A percentile compares a stretch with the other conserved stretches of the same genome.
Evolutionary conservation across 805 yeast species (phyloP).

Genomic region (Cyberlindnera amylophila): DNA sequence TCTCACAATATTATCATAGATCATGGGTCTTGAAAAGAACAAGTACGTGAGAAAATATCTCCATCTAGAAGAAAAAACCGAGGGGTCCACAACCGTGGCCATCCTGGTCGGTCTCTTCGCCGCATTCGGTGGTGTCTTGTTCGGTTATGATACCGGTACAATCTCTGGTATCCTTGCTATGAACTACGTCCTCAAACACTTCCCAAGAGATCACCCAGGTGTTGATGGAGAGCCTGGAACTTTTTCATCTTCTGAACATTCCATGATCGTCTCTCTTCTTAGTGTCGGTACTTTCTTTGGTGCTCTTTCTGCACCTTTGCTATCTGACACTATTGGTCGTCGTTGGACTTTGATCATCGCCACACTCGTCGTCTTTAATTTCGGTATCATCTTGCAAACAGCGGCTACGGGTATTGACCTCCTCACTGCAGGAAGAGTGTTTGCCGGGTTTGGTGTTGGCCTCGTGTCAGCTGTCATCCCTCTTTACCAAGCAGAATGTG

Average conservation of each 20-base stretch:
- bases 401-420: slow-evolving; percentile 43
- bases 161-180: slow-evolving; percentile 64
- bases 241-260: slow-evolving; percentile 46
- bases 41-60: slow-evolving; percentile 1
- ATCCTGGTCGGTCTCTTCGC: slow-evolving; percentile 55
- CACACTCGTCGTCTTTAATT: slow-evolving; percentile 43
- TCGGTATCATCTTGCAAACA: slow-evolving; percentile 50
- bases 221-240: slow-evolving; percentile 32
- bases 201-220: slow-evolving; percentile 34
- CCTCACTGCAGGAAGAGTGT: slow-evolving; percentile 59
- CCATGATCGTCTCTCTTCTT: slow-evolving; percentile 63
- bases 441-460: slow-evolving; percentile 74
- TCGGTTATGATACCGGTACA: slow-evolving; percentile 67
- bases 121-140: slow-evolving; percentile 62
- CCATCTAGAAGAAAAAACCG: slow-evolving; percentile 42
- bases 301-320: slow-evolving; percentile 56
- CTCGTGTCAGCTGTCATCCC: slow-evolving; percentile 69
- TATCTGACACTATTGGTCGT: slow-evolving; percentile 54
- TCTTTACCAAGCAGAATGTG: slow-evolving; percentile 73
- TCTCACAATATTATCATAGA: background rate
- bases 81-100: slow-evolving; percentile 47
- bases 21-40: slow-evolving; percentile 2
- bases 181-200: slow-evolving; percentile 43
- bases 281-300: slow-evolving; percentile 73
- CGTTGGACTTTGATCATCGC: slow-evolving; percentile 40